These are phyloP conservation scores for Hylodesmum podocarpum DNA, from an alignment of 306 rosid genomes.

Conservation along the genomic window DNA sequence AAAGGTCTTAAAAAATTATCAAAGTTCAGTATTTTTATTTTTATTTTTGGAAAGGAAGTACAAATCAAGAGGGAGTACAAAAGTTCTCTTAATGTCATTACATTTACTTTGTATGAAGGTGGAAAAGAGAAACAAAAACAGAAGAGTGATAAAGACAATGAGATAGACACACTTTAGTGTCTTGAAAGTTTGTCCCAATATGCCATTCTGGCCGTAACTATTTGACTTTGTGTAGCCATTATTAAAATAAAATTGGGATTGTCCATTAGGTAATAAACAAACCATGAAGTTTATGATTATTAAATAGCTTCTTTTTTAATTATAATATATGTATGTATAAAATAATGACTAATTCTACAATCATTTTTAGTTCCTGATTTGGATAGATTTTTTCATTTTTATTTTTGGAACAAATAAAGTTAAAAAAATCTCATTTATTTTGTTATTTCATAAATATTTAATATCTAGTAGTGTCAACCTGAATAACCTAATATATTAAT, in stretches of 20 bases:
- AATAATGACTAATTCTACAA: too few relatives aligned
- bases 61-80: not conserved
- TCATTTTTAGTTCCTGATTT: too few relatives aligned
- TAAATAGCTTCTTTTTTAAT: too few relatives aligned
- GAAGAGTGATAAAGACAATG: not conserved
- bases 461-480: too few relatives aligned
- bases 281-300: slow-evolving; percentile 6
- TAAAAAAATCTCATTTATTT: too few relatives aligned
- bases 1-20: not conserved
- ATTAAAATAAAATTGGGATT: slow-evolving; percentile 27
- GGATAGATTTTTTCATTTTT: too few relatives aligned
- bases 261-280: slow-evolving; percentile 31
- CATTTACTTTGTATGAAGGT: not conserved
- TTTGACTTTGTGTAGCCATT: slow-evolving; percentile 32
- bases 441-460: too few relatives aligned
- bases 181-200: slow-evolving; percentile 16
- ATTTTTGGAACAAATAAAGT: too few relatives aligned
- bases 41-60: not conserved
- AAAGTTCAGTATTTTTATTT: not conserved
- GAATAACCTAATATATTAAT: too few relatives aligned
- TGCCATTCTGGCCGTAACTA: not conserved
- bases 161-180: not conserved
- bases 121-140: not conserved
- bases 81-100: not conserved
- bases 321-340: too few relatives aligned